Evolutionary conservation across 805 yeast genomes (phyloP).

Genomic region (Kazachstania viticola): DNA sequence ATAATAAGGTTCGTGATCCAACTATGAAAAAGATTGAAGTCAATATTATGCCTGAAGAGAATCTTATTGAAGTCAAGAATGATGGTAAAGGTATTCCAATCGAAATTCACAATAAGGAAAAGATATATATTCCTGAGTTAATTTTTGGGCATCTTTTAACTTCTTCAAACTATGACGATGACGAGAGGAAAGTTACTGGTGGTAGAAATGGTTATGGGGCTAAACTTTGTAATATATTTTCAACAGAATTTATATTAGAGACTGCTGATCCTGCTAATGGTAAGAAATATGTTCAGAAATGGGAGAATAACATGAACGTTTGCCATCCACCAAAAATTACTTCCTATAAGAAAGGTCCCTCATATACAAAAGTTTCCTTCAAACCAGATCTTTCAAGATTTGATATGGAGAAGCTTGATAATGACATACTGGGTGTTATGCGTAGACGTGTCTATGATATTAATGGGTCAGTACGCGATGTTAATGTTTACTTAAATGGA

Average conservation of each 20-base stretch:
- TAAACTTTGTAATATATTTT: slow-evolving; percentile 89
- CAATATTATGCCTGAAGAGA: slow-evolving; percentile 62
- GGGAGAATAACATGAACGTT: slow-evolving; percentile 78
- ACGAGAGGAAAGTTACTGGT: slow-evolving; percentile 92
- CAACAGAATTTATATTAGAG: slow-evolving; percentile 75
- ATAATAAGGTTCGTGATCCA: slow-evolving; percentile 92
- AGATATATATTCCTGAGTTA: slow-evolving; percentile 88
- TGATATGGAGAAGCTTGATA: slow-evolving; percentile 75
- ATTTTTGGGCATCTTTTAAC: slow-evolving; percentile 92
- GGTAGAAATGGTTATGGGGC: slow-evolving; percentile 99
- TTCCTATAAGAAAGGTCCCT: slow-evolving; percentile 40
- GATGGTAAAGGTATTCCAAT: slow-evolving; percentile 95
- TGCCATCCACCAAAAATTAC: slow-evolving; percentile 67
- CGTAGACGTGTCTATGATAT: slow-evolving; percentile 91
- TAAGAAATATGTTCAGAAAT: slow-evolving; percentile 62
- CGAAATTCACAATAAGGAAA: slow-evolving; percentile 84
- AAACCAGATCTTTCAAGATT: slow-evolving; percentile 79
- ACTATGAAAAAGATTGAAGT: slow-evolving; percentile 79
- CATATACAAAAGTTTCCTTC: slow-evolving; percentile 80
- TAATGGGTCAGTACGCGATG: slow-evolving; percentile 83
- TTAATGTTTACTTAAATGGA: slow-evolving; percentile 70
- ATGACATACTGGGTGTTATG: slow-evolving; percentile 71
- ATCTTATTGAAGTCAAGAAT: slow-evolving; percentile 69
- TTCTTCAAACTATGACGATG: slow-evolving; percentile 91
- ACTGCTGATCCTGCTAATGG: slow-evolving; percentile 68